Evolutionary conservation across 2,329 filamentous ascomycete genomes (phyloP).

Genomic region (Macrophomina tecta): DNA sequence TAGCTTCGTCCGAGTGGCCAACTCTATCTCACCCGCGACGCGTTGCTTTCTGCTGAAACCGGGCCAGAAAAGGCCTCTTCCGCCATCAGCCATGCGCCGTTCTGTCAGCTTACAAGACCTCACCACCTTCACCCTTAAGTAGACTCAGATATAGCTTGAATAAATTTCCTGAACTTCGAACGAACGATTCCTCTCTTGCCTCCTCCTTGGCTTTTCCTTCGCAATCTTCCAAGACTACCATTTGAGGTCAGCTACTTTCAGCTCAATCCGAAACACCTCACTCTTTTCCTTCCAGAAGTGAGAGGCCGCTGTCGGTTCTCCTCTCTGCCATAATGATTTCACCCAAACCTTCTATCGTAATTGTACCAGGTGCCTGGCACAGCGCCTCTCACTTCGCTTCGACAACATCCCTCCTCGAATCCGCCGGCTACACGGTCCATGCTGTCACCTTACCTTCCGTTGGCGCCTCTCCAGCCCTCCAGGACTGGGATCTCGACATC

Average conservation of each 20-base stretch:
- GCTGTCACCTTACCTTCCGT: constrained; percentile 39
- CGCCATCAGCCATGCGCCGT: no score
- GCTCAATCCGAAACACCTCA: background rate
- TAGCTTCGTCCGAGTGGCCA: no score
- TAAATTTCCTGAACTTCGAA: no score
- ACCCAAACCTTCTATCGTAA: constrained; percentile 43
- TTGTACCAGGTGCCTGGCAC: constrained; percentile 49
- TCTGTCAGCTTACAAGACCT: no score
- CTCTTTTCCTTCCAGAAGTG: background rate
- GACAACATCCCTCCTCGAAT: constrained; percentile 39
- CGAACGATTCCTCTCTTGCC: no score
- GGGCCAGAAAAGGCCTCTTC: no score
- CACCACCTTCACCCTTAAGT: background rate
- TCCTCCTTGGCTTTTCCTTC: no score
- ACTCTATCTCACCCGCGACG: no score
- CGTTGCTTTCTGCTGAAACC: no score
- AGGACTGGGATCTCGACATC: constrained; percentile 43
- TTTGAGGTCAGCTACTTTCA: background rate
- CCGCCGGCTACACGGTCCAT: constrained; percentile 39
- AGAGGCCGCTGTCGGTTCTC: background rate
- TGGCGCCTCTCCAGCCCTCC: constrained; percentile 35
- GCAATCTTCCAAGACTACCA: no score
- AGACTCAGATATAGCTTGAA: no score
- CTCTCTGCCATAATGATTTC: background rate
- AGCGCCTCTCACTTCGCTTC: constrained; percentile 37